Base-by-base conservation (phyloP, 371 early-diverging fungal genomes). In the Apophysomyces variabilis region DNA sequence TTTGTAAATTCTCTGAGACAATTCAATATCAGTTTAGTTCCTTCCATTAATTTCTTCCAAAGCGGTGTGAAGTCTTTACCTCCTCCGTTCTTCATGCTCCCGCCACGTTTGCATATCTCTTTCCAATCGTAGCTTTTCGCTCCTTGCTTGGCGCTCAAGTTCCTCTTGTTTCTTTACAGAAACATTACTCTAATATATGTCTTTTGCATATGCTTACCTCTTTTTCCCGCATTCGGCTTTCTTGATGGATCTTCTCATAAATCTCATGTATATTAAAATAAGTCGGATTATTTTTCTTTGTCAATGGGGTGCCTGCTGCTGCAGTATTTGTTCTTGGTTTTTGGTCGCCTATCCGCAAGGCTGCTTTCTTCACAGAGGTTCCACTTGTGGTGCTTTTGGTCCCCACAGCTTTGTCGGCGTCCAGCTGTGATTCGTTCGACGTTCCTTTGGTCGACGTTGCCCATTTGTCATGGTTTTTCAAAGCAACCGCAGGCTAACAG, bases 391-490 rank as follows among this genome's bases (percentile, higher is more conserved):
- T 21, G 12, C 37, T 43, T 37, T 4, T 44, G 21, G 26, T 58
- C 36, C 36, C 14, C 36, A 41, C 44, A 14, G 35, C 66, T 1
- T n/a, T 26, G 32, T 26, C 32, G 32, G 32, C 32, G 32, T 26
- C 32, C 32, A 64, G 35, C 35, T 67, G 57, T 46, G 66, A 63
- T 26, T 68, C 54, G 21, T 50, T 50, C 21, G 54, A 18, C 21
- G 54, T 21, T 18, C 54, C 63, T 47, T 74, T 64, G 4, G 75
- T 71, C 8, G 71, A 58, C 18, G 71, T 70, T 7, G 71, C 36
- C 78, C 78, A 78, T 54, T 71, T 75, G 43, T 75, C 71, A 26
- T 71, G 71, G 43, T 78, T 78, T 37, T 68, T 70, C 6, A 78
- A 58, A 2, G 66, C 65, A 36, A 65, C 47, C 36, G 69, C 50